Percentiles rank a stretch among this genome's conserved stretches.
These are phyloP conservation scores for Hyphopichia wangnamkhiaoensis DNA, from an alignment of 1,139 yeast species.

Conservation along the genomic window DNA sequence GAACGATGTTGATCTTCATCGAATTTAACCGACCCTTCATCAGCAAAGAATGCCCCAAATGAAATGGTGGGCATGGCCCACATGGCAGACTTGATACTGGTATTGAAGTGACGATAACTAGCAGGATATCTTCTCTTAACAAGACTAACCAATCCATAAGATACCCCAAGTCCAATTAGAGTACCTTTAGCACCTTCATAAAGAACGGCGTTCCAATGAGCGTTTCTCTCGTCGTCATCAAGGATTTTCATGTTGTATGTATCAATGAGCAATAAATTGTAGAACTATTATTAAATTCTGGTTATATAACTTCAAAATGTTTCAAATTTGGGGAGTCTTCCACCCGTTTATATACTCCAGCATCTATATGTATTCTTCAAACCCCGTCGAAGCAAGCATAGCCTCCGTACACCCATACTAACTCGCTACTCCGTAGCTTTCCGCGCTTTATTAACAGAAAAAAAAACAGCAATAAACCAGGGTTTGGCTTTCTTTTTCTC, in stretches of 20 bases:
- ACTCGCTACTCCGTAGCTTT: no score
- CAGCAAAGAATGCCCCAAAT: constrained; percentile 57
- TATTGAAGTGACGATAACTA: constrained; percentile 19
- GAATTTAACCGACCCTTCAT: constrained; percentile 56
- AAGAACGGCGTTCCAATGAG: constrained; percentile 57
- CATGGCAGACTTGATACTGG: constrained; percentile 59
- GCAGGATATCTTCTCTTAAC: constrained; percentile 24
- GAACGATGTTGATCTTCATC: constrained; percentile 49
- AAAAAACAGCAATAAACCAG: no score
- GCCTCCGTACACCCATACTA: no score
- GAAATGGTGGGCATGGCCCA: constrained; percentile 62
- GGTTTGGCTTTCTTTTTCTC: no score
- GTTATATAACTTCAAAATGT: no score
- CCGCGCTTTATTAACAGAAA: no score
- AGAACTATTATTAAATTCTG: no score
- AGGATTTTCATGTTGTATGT: constrained; percentile 60
- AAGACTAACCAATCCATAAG: constrained; percentile 46
- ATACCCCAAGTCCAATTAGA: constrained; percentile 52
- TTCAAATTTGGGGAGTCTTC: no score
- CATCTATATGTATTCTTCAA: no score
- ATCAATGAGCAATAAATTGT: neutral
- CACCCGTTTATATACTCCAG: no score
- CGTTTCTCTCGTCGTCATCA: constrained; percentile 63
- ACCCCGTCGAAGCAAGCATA: no score
- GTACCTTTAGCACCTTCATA: constrained; percentile 67